Evolutionary conservation across 306 rosid genomes (phyloP), one percentile per base, ranked within the genome.

Genomic region (Erythrophleum fordii): DNA sequence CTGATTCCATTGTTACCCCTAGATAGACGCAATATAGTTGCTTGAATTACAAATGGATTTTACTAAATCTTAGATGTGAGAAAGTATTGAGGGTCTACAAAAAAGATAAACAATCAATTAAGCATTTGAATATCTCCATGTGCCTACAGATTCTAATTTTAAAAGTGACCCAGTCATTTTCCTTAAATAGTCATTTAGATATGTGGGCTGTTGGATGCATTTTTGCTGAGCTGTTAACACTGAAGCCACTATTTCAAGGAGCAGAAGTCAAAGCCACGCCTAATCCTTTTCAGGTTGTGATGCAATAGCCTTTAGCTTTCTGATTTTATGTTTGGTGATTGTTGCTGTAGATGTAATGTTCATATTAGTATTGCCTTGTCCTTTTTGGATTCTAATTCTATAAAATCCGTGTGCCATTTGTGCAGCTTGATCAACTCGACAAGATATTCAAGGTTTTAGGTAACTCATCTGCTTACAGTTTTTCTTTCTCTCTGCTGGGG

Each of bases 181-280:
- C 82, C 93, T 87, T 85, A 72, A 82, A 72, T 58, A 60, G 62
- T 79, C 68, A 81, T 59, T 73, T 84, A 95, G 99, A 95, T 83
- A 95, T 90, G 97, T 95, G 99, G 99, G 99, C 99, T 59, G 97
- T 95, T 87, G 99, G 99, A 71, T 95, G 99, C 90, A 95, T 95
- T 79, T 95, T 95, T 90, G 99, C 99, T 17, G 99, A 95, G 90
- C 94, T 95, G 85, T 84, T 95, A 89, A 95, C 99, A 64, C 84
- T 95, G 90, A 95, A 95, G 91, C 99, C 99, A 48, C 87, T 95
- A 82, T 95, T 95, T 87, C 99, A 95, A 93, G 99, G 99, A 77
- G 90, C 86, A 62, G 99, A 95, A 90, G 97, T 93, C 79, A 95
- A 95, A 88, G 95, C 92, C 62, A 74, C 87, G 5, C 89, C 88